These are phyloP conservation scores for Monosporascus cannonballus DNA, from an alignment of 2,329 filamentous ascomycete species.

Conservation along the genomic window DNA sequence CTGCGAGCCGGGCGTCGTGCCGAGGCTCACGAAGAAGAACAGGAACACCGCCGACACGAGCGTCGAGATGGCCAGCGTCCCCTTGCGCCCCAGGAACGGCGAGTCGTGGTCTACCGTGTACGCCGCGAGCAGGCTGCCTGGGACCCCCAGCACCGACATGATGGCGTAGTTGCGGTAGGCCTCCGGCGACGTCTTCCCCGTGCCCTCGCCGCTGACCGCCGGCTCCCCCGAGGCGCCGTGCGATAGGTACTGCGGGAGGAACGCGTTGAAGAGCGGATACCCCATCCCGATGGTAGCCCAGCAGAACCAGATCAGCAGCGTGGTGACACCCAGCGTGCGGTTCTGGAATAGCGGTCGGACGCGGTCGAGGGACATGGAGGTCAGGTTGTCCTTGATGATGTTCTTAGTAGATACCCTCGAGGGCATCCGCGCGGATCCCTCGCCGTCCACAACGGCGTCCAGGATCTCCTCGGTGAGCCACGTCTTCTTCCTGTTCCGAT, in stretches of 20 bases:
- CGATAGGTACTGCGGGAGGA: conserved; percentile 79
- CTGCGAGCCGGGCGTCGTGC: conserved; percentile 49
- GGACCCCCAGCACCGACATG: conserved; percentile 69
- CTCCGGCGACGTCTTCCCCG: conserved; percentile 28
- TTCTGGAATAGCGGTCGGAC: conserved; percentile 59
- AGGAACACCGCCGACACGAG: conserved; percentile 62
- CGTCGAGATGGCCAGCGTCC: conserved; percentile 64
- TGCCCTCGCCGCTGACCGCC: conserved; percentile 20
- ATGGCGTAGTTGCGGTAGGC: conserved; percentile 80
- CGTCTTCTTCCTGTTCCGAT: conserved; percentile 62
- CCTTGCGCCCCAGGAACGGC: conserved; percentile 60
- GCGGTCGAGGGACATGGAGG: conserved; percentile 60
- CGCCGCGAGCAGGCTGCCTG: conserved; percentile 68
- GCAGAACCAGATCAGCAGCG: conserved; percentile 63
- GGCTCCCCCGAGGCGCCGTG: conserved; percentile 41
- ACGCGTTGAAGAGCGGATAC: conserved; percentile 84
- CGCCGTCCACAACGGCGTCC: conserved; percentile 45
- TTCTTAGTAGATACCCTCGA: conserved; percentile 25
- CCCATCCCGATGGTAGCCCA: conserved; percentile 82
- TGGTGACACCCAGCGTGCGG: conserved; percentile 45
- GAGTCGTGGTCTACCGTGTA: conserved; percentile 63
- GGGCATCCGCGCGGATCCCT: conserved; percentile 18
- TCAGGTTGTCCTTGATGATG: conserved; percentile 53
- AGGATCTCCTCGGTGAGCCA: conserved; percentile 71
- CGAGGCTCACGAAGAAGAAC: conserved; percentile 59